Evolutionary conservation across 148 eudicot species (phyloP).

Genomic region (Amaranthus cruentus): DNA sequence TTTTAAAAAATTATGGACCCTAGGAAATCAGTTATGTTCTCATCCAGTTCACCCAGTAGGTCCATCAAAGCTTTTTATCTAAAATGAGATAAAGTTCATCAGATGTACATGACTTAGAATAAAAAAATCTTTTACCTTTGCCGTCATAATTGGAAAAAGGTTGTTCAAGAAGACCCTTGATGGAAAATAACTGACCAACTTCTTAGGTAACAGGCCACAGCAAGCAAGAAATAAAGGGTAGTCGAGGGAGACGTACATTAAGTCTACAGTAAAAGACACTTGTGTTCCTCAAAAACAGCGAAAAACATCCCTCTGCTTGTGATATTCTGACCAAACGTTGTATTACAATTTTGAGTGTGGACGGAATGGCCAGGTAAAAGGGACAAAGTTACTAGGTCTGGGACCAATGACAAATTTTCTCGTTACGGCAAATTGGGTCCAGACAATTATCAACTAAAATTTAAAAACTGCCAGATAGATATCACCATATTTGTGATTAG

Average conservation of each 20-base stretch:
- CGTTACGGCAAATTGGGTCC: constrained; percentile 29
- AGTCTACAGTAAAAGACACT: neutral
- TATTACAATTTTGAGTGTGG: neutral
- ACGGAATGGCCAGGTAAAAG: constrained; percentile 8
- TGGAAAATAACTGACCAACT: no score
- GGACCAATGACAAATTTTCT: constrained; percentile 23
- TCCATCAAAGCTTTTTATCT: neutral
- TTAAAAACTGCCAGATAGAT: constrained; percentile 25
- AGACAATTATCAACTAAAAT: constrained; percentile 16
- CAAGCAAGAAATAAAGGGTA: no score
- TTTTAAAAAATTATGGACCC: neutral
- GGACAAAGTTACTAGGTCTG: constrained; percentile 19
- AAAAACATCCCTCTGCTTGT: neutral
- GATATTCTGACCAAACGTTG: constrained; percentile 6
- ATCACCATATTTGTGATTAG: constrained; percentile 24
- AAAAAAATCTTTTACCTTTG: neutral
- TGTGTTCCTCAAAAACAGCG: neutral
- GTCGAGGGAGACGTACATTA: neutral
- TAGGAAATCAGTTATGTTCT: neutral
- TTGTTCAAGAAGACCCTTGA: no score
- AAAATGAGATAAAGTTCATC: neutral
- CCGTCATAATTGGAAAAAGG: neutral
- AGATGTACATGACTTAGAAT: neutral
- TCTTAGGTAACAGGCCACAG: no score
- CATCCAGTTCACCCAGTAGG: neutral